These are phyloP conservation scores for Comarum palustre DNA, from an alignment of 306 rosid genomes.

Conservation along the genomic window DNA sequence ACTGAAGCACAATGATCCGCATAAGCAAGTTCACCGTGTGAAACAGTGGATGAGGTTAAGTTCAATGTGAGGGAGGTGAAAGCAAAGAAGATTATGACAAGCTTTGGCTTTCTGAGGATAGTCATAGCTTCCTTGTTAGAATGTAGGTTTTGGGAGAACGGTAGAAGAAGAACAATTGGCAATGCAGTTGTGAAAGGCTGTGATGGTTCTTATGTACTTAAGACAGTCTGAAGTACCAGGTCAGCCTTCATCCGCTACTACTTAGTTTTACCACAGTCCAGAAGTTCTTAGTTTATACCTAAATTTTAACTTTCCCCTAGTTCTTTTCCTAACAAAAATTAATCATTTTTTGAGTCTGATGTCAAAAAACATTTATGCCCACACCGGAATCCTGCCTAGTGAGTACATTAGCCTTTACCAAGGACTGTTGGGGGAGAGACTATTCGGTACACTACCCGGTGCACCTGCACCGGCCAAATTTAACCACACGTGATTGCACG, in stretches of 20 bases:
- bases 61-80: slow-evolving; percentile 15
- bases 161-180: neutral
- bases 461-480: too few relatives aligned
- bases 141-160: neutral
- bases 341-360: too few relatives aligned
- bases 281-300: neutral
- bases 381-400: too few relatives aligned
- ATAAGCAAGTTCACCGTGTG: slow-evolving; percentile 24
- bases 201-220: neutral
- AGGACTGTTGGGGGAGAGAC: neutral
- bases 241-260: neutral
- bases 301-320: too few relatives aligned
- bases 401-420: neutral
- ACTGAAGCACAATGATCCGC: slow-evolving; percentile 41
- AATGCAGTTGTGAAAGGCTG: neutral
- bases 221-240: neutral
- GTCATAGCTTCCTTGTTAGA: neutral
- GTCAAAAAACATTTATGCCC: too few relatives aligned
- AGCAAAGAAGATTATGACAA: slow-evolving; percentile 24
- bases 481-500: too few relatives aligned
- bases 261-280: neutral
- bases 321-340: too few relatives aligned
- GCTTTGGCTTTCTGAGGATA: slow-evolving; percentile 24
- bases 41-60: slow-evolving; percentile 21
- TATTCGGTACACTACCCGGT: too few relatives aligned